Evolutionary conservation across 2,329 filamentous ascomycete species (phyloP), one percentile per base, ranked within the genome.

Genomic region (Fonsecaea multimorphosa): DNA sequence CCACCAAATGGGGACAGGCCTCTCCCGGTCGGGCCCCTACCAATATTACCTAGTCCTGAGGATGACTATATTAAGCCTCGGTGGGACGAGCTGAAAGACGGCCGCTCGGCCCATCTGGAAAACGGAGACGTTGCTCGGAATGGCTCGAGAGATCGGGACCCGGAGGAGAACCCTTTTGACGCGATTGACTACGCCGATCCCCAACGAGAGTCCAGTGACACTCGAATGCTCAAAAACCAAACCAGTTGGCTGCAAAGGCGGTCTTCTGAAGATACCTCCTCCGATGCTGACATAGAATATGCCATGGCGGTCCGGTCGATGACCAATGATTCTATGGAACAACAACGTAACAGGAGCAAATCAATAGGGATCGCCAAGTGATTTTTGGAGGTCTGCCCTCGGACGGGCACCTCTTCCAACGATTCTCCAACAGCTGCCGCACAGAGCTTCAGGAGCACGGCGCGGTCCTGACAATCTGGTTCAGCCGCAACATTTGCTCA

Each of bases 141-240:
- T n/a, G 71, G 64, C 19, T 72, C 70, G 19, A 64, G 70, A 46
- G 71, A 72, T 60, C 65, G 71, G 16, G 71, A 72, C 54, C 55
- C 65, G 16, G 71, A 72, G 24, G 70, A 68, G 55, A 71, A 72
- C 53, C 52, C 63, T 2, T 68, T 70, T 34, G 38, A 65, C 8
- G 60, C 64, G 44, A 61, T 72, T 12, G 69, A 72, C 44, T 69
- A 71, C 59, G 69, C 62, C 27, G 65, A 68, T 49, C 61, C 68
- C 32, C 68, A 65, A 55, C 60, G 68, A 36, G 64, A 66, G 49
- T 62, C 64, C 5, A 71, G 70, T 56, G 71, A 72, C 34, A 52
- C 66, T 12, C 63, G 65, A 14, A 67, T 60, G 51, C 55, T 72
- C 29, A 58, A 61, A 51, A 27, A 58, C 8, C 62, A 65, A 29